Conservation (phyloP, 768 basidiomycete species). For the Mycena maculata region DNA sequence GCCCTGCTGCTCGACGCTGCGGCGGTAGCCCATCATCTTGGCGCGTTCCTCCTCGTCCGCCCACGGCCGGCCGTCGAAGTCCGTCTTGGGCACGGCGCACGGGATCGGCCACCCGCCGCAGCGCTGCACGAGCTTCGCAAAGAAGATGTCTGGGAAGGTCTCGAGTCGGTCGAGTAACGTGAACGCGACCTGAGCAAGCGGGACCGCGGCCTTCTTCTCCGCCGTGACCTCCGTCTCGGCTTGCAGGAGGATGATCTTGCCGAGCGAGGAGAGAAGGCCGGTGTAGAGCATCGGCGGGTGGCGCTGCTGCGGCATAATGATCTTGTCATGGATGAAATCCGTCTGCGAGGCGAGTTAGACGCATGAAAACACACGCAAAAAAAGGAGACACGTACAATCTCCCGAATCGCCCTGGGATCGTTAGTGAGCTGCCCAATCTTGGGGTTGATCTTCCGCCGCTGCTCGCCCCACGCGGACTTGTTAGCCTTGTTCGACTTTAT, state of each 20-base stretch:
- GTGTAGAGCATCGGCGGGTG: constrained; percentile 65
- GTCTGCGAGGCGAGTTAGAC: constrained; percentile 22
- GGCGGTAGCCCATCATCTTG: constrained; percentile 70
- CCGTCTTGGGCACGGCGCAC: constrained; percentile 62
- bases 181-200: constrained; percentile 82
- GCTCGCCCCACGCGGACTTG: constrained; percentile 72
- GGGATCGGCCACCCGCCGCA: constrained; percentile 92
- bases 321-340: constrained; percentile 30
- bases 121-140: constrained; percentile 86
- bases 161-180: constrained; percentile 70
- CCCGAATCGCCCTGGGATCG: constrained; percentile 66
- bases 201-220: constrained; percentile 85
- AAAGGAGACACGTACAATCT: constrained; percentile 64
- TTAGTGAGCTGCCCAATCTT: constrained; percentile 91
- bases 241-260: constrained; percentile 90
- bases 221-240: constrained; percentile 94
- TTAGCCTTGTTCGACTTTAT: constrained; percentile 69
- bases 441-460: constrained; percentile 83
- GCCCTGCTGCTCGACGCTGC: constrained; percentile 49
- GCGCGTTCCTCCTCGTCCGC: constrained; percentile 47
- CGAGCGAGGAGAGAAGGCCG: constrained; percentile 86
- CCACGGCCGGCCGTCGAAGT: constrained; percentile 64
- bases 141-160: constrained; percentile 81
- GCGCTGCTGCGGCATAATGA: constrained; percentile 34
- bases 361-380: constrained; percentile 18